A percentile compares a stretch with the other conserved stretches of the same genome.
Conservation (phyloP, 352 stramenopile species). For the Globisporangium lucens region DNA sequence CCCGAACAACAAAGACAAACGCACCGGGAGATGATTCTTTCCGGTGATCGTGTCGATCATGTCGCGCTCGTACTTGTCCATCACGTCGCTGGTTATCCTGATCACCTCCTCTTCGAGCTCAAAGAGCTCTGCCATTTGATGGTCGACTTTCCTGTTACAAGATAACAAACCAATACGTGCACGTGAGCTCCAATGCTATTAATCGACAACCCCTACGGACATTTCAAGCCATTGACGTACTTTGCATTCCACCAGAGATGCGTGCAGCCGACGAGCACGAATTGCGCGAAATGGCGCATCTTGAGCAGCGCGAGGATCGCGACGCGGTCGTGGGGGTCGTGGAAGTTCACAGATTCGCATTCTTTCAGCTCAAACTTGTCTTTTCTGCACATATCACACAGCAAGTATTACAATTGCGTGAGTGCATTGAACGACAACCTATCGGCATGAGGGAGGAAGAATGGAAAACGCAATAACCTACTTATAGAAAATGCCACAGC, state of each 20-base stretch:
- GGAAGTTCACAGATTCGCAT: constrained; percentile 84
- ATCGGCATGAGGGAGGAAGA: not conserved
- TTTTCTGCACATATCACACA: constrained; percentile 35
- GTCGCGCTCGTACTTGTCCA: constrained; percentile 80
- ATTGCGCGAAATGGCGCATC: constrained; percentile 79
- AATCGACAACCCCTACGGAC: not conserved
- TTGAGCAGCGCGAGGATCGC: constrained; percentile 83
- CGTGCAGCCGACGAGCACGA: constrained; percentile 77
- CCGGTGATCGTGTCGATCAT: constrained; percentile 50
- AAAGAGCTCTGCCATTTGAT: constrained; percentile 84
- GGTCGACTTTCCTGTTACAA: constrained; percentile 69
- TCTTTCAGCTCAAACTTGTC: constrained; percentile 86
- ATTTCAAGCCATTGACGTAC: constrained; percentile 25
- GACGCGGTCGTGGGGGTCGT: constrained; percentile 83
- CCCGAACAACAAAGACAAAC: not conserved
- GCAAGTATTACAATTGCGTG: not conserved
- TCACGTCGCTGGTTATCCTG: constrained; percentile 70
- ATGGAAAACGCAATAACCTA: constrained; percentile 19
- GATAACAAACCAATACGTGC: not conserved
- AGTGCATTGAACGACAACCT: not conserved
- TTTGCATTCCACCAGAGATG: constrained; percentile 89
- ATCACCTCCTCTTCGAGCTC: constrained; percentile 84
- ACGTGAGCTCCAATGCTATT: not conserved
- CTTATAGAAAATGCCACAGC: constrained; percentile 89
- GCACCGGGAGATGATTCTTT: constrained; percentile 46